Base-by-base conservation (phyloP, 2,329 filamentous ascomycete species). In the Leptoxyphium fumago region DNA sequence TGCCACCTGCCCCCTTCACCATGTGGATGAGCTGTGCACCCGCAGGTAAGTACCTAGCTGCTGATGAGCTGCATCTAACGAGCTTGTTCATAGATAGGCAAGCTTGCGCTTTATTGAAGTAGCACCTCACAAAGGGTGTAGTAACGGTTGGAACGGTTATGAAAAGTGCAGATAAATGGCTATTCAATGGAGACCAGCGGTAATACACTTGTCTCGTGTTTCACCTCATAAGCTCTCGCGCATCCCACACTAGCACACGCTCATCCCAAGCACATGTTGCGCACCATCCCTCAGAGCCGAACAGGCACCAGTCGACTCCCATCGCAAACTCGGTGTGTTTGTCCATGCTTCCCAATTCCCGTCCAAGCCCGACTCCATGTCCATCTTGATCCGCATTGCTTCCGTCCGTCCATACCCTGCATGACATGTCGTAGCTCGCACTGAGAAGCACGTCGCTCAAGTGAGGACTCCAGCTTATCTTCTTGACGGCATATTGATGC, bases 401-500 rank as follows among this genome's bases (percentile, higher is more conserved):
- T n/a, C 78, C 84, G 59, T 96, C 91, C 10, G 80, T 86, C 91
- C 91, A 98, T 41, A 95, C 72, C 29, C 91, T 77, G 52, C 91
- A 93, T 5, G 85, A 94, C 91, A 98, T 98, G 64, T 98, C 91
- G 63, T 98, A 98, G 59, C 87, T 91, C 1, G 84, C 89, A 54
- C 80, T 91, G 38, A 94, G 72, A 38, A 98, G 65, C 9, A 94
- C 75, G 60, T 96, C 85, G 46, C 80, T 79, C n/a, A 91, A 74
- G 67, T 98, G 91, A 9, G 91, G 91, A 55, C 84, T 93, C 89
- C 91, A 98, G 5, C 84, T 77, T 4, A 98, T 58, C 50, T 83
- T 79, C 40, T 88, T 73, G 21, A 96, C 80, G 2, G 91, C 91
- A 61, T 95, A 98, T 41, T 91, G 80, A 62, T 98, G 91, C 10